Base-by-base conservation (phyloP, 2,329 filamentous ascomycete genomes). In the Diplodia mutila region DNA sequence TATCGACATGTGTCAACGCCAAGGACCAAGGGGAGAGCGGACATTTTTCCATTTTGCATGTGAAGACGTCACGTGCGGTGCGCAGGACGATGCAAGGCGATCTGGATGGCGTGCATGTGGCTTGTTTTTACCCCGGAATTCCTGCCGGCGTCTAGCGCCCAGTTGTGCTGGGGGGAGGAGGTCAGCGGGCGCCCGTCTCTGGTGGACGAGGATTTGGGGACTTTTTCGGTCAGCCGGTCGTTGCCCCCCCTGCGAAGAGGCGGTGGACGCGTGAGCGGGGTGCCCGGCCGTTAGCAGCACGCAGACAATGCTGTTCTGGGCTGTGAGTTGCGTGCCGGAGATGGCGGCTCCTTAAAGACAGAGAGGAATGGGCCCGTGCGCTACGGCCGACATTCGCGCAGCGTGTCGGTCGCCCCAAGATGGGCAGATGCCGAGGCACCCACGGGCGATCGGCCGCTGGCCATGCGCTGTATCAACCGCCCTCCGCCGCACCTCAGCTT, bases 21-120 rank as follows among this genome's bases (percentile, higher is more conserved):
- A 63, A 63, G 59, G 59, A 29, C 27, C 23, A 23, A 27, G 14
- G 32, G 34, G 34, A 37, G 42, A 48, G 42, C 42, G 42, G 42
- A 46, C 18, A 14, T 39, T 39, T 55, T 51, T 21, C 29, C 27
- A 8, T 21, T 51, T 61, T 61, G 57, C 59, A 63, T 63, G 59
- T 63, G 59, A 63, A 63, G 27, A 14, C 59, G n/a, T 63, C 59
- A 63, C 59, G 59, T 63, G 59, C 21, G 27, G 25, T 8, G 29
- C 21, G 34, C 27, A 18, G 59, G 18, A 27, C 49, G 42, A 48
- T 63, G 59, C 59, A 51, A 32, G 42, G 42, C 59, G 46, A 63
- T 63, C 59, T 63, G 42, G 21, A 51, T 63, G 59, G 59, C 59
- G 39, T 63, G 59, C 59, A 63, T 49, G 59, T 63, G 59, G 59